Evolutionary conservation across 2,329 filamentous ascomycete species (phyloP), one percentile per base, ranked within the genome.

Genomic region (Phialophora verrucosa): DNA sequence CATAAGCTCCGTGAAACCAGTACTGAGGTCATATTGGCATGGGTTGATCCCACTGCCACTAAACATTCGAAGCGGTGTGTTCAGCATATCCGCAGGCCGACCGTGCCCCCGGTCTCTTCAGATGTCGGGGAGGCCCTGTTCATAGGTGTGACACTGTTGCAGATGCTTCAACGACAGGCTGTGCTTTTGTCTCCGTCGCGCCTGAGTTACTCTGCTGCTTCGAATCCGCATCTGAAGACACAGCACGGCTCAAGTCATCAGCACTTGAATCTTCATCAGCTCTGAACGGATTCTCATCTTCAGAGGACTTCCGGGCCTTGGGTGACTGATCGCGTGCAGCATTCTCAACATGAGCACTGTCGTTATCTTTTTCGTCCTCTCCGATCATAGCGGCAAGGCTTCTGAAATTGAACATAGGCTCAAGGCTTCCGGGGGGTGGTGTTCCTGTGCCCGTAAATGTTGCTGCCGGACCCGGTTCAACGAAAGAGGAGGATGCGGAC

Each of bases 371-470:
- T 50, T 88, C 85, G 58, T 88, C 84, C 47, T 85, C 87, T 0
- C 89, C 91, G 32, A 97, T 91, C 76, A 96, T 91, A 68, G 92
- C 91, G 1, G 92, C 91, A 25, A 98, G 81, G 72, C 92, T 97
- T 63, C 88, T 85, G 75, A 97, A 97, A 77, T 97, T 97, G 78
- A 96, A 95, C 86, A 97, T 88, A 2, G 92, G 87, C 75, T 97
- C 93, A 0, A 84, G 83, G 81, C 66, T 69, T 54, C 66, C 69
- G 71, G 20, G 79, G 81, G 20, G 82, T 80, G 63, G 80, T 79
- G 17, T 76, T 89, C 64, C 61, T 53, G 66, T 1, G 35, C 68
- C 68, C 12, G 65, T 59, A 54, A 70, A 68, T 32, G 63, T 50
- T 25, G 53, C 64, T 81, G 82, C 55, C 82, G 83, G 81, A 0